Evolutionary conservation across 2,329 filamentous ascomycete genomes (phyloP), one percentile per base, ranked within the genome.

Genomic region (Ascochyta viciae-villosae): DNA sequence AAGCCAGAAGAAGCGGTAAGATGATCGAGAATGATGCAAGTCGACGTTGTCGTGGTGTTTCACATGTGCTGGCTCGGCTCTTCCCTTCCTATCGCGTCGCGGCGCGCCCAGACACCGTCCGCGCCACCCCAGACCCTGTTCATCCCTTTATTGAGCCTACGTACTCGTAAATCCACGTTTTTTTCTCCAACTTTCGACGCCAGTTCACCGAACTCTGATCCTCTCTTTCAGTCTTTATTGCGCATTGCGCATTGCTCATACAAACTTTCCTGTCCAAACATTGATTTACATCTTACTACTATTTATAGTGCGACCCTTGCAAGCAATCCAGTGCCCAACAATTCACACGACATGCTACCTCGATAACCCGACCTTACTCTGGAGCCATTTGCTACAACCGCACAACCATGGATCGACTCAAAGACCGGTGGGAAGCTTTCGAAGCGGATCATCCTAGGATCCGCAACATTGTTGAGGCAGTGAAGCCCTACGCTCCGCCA

Each of bases 401-500:
- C 39, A 50, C 41, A 43, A 50, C 31, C 9, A 60, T 60, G 57
- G 53, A 53, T 34, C 45, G 49, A 26, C 29, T 60, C 15, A 57
- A 57, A 60, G 41, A 43, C 23, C 41, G 49, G 29, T 60, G 57
- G 57, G 49, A 53, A 34, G 40, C 53, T 44, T 48, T 60, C 24
- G 39, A 53, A 35, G 39, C 29, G 37, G 12, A 57, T 33, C 57
- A 60, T 50, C 39, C 57, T 27, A 53, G 44, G 31, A 43, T 57
- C 19, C 53, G 49, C 49, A 60, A 41, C 16, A 50, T 60, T 27
- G 34, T 60, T 54, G 53, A 60, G 15, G 26, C 48, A 23, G 57
- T 57, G 53, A 60, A 58, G 43, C 63, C 60, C 4, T 66, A 64
- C 46, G 51, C 58, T 50, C 63, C 63, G 38, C 63, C 63, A 45